Base-by-base conservation (phyloP, 495 filamentous ascomycete genomes). In the Aspergillus sclerotioniger region DNA sequence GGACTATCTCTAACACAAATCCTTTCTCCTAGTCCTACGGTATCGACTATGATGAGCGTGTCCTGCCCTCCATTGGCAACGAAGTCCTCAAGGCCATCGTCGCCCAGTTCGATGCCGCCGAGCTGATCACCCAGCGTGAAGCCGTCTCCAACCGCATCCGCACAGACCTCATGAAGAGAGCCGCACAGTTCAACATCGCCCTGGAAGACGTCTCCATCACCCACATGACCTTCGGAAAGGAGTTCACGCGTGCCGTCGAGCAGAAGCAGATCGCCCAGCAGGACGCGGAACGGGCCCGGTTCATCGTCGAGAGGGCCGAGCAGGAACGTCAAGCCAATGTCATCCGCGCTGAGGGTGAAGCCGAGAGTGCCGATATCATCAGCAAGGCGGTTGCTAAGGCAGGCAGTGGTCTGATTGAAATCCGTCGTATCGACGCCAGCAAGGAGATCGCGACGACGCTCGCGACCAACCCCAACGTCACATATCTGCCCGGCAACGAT, bases 191-290 rank as follows among this genome's bases (percentile, higher is more conserved):
- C 86, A 97, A 99, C 81, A 99, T 99, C 73, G 89, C 90, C 32
- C 89, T 99, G 43, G 94, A 99, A 75, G 94, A 99, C 67, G 94
- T 99, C 57, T 95, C 90, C 65, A 99, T 99, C 81, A 99, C 94
- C 43, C 94, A 99, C 85, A 98, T 99, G 94, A 98, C 94, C 54
- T 99, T 99, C 75, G 94, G 94, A 56, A 92, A 91, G 79, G 94
- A 99, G 78, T 99, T 99, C 86, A 99, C 94, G 57, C 85, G 86
- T 61, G 94, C 94, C 59, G 94, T 99, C 66, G 94, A 99, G 80
- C 95, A 99, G 83, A 99, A 99, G 84, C 94, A 99, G 82, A 99
- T 99, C 73, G 94, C 94, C 25, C 94, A 99, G 79, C 94, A 99
- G 76, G 94, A 99, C 70, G 94, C 94, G 57, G 94, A 99, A 82